A percentile compares a stretch with the other conserved stretches of the same genome.
These are phyloP conservation scores for Entomortierella lignicola DNA, from an alignment of 192 early-diverging fungal species.

Conservation along the genomic window DNA sequence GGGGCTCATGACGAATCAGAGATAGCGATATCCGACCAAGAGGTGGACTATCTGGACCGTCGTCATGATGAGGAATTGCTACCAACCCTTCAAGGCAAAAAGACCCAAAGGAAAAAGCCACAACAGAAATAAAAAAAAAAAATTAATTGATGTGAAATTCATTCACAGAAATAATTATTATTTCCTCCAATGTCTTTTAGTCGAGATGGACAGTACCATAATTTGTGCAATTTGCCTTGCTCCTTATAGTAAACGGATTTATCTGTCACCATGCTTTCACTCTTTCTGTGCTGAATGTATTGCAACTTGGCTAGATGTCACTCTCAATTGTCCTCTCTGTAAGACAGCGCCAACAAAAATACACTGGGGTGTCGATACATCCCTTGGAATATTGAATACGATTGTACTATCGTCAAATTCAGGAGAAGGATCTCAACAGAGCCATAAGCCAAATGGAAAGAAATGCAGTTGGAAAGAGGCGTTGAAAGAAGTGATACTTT, in stretches of 20 bases:
- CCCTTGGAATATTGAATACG: slow-evolving; percentile 27
- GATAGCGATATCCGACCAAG: slow-evolving; percentile 33
- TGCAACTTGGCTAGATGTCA: slow-evolving; percentile 29
- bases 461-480: slow-evolving; percentile 1
- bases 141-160: too few species aligned
- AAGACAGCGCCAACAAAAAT: slow-evolving; percentile 19
- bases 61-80: slow-evolving; percentile 34
- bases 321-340: slow-evolving; percentile 26
- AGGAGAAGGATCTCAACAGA: neutral
- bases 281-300: slow-evolving; percentile 42
- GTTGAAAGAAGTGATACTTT: neutral
- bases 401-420: neutral
- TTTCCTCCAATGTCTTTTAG: too few species aligned
- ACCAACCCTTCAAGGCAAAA: neutral
- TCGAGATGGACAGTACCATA: neutral
- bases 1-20: slow-evolving; percentile 37
- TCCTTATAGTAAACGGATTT: slow-evolving; percentile 14
- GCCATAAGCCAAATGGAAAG: neutral
- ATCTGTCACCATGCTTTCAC: slow-evolving; percentile 40
- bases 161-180: too few species aligned
- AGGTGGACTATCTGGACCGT: slow-evolving; percentile 39
- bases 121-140: too few species aligned
- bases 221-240: slow-evolving; percentile 40
- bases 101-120: neutral
- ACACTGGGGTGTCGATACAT: slow-evolving; percentile 28